Evolutionary conservation across 768 basidiomycete genomes (phyloP).

Genomic region (Leccinum sublutescens): DNA sequence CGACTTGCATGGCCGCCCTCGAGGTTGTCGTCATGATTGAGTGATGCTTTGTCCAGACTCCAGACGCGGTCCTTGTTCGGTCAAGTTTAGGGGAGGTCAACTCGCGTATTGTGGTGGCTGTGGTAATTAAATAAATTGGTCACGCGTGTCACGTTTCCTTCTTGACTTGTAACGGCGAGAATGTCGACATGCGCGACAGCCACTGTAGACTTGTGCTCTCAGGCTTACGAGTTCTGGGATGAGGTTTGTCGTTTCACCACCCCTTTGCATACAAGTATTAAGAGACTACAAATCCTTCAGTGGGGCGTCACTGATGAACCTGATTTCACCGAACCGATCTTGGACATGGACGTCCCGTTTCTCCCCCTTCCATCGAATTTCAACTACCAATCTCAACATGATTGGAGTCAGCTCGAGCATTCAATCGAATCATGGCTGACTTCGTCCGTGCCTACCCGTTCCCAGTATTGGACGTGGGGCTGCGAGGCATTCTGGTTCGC

Average conservation of each 20-base stretch:
- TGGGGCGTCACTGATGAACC: background rate
- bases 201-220: background rate
- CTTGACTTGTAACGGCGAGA: background rate
- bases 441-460: background rate
- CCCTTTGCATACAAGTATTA: background rate
- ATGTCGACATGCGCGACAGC: background rate
- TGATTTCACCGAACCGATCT: background rate
- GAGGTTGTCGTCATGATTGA: constrained; percentile 1
- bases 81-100: constrained; percentile 25
- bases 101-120: constrained; percentile 22
- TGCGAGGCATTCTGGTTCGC: background rate
- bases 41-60: background rate
- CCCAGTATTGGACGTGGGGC: background rate
- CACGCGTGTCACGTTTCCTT: background rate
- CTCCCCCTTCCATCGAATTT: background rate
- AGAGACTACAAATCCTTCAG: background rate
- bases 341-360: background rate
- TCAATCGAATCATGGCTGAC: background rate
- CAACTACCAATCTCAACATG: background rate
- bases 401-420: background rate
- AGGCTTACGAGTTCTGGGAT: background rate
- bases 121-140: constrained; percentile 2
- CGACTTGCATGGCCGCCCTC: constrained; percentile 7
- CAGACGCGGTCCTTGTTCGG: background rate
- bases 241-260: background rate